phyloP scores from a whole-genome alignment of 148 eudicot species.

The Fagopyrum tataricum region DNA sequence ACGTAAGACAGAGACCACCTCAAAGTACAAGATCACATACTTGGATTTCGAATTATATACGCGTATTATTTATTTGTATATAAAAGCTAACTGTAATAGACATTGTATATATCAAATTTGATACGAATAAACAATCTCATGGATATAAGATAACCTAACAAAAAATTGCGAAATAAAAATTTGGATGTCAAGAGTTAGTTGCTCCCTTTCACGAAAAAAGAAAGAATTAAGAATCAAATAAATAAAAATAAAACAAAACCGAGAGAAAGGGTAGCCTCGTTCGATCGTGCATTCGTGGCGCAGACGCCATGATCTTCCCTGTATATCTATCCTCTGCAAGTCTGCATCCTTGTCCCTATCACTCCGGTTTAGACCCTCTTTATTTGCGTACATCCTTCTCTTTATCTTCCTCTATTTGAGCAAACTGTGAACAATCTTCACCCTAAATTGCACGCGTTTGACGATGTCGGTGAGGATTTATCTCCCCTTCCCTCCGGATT shows the following conservation, averaged over 20 bases:
- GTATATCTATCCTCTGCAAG: background rate
- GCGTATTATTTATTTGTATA: too few species aligned
- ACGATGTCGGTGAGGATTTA: slow-evolving; percentile 8
- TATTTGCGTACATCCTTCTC: background rate
- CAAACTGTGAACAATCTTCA: background rate
- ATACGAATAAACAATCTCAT: too few species aligned
- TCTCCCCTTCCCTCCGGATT: background rate
- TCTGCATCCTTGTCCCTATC: background rate
- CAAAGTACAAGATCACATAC: too few species aligned
- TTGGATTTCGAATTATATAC: too few species aligned
- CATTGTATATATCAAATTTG: too few species aligned
- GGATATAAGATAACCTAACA: too few species aligned
- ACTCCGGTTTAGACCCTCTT: too few species aligned
- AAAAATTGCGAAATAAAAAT: too few species aligned
- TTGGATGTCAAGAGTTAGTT: too few species aligned
- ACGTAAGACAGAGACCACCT: too few species aligned
- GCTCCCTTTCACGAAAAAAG: too few species aligned
- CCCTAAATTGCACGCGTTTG: background rate
- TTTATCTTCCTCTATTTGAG: background rate
- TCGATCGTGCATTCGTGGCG: slow-evolving; percentile 4
- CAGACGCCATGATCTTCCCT: background rate
- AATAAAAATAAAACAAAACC: background rate
- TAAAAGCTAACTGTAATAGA: too few species aligned
- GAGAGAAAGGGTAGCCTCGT: slow-evolving; percentile 7
- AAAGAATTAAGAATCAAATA: background rate